Conservation (phyloP, 805 yeast species). For the Yamadazyma akitaensis region DNA sequence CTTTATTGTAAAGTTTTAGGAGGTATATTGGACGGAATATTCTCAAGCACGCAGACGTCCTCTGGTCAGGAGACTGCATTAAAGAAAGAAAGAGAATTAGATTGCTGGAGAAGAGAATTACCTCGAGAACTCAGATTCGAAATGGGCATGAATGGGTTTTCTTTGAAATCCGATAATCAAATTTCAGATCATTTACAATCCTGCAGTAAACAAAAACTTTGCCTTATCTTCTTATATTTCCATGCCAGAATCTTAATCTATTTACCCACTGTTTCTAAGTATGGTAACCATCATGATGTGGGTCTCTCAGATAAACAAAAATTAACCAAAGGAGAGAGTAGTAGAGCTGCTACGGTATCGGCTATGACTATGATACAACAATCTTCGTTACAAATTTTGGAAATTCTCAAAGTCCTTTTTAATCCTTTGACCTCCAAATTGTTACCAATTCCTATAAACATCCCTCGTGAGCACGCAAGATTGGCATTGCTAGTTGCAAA, state of each 20-base stretch:
- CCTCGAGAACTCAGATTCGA: constrained; percentile 62
- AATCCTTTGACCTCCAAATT: constrained; percentile 37
- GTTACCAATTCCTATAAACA: constrained; percentile 62
- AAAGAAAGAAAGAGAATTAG: constrained; percentile 61
- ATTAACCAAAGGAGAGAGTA: constrained; percentile 35
- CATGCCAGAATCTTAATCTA: constrained; percentile 43
- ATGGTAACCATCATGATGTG: constrained; percentile 40
- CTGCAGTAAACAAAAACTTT: constrained; percentile 45
- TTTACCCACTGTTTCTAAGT: constrained; percentile 39
- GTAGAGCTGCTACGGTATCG: constrained; percentile 33
- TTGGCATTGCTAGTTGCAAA: constrained; percentile 64
- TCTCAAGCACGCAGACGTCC: constrained; percentile 49
- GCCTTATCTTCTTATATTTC: constrained; percentile 46
- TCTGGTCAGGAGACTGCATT: constrained; percentile 19
- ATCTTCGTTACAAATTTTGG: constrained; percentile 57
- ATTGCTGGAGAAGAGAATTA: constrained; percentile 73
- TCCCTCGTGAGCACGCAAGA: constrained; percentile 60
- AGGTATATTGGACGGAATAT: constrained; percentile 65
- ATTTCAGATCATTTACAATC: constrained; percentile 21
- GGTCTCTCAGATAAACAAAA: constrained; percentile 38
- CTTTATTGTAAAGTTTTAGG: constrained; percentile 72
- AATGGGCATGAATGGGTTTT: constrained; percentile 55
- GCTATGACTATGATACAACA: constrained; percentile 69
- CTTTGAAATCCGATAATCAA: constrained; percentile 29
- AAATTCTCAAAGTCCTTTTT: constrained; percentile 44